These are phyloP conservation scores for Phalaenopsis aphrodite DNA, from an alignment of 106 monocot species.

Conservation along the genomic window DNA sequence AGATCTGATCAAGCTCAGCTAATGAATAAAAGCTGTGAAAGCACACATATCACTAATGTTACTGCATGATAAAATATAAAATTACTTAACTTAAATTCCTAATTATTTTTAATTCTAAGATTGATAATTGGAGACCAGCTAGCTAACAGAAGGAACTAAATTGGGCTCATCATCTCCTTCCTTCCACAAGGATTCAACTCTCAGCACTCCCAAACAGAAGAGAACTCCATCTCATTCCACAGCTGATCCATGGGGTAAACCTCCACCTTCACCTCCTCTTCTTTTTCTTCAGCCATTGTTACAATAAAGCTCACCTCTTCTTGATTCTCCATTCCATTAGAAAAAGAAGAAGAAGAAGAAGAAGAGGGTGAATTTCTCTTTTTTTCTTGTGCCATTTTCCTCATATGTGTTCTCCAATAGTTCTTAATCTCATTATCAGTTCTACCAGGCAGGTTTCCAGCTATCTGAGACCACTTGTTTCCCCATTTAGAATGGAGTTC, in stretches of 20 bases:
- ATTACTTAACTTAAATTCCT: too few species aligned
- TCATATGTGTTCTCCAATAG: constrained; percentile 72
- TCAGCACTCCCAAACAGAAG: neutral
- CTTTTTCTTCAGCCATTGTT: neutral
- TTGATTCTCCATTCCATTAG: neutral
- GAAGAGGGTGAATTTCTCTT: constrained; percentile 5
- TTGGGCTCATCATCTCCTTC: neutral
- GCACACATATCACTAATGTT: too few species aligned
- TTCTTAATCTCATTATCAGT: constrained; percentile 80
- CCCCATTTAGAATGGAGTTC: constrained; percentile 67
- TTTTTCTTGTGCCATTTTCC: constrained; percentile 60
- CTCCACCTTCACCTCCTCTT: neutral
- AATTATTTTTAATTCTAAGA: too few species aligned
- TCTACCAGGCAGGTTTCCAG: constrained; percentile 47
- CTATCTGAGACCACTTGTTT: constrained; percentile 72
- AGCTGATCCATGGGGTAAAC: constrained; percentile 14
- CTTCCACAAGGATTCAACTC: neutral
- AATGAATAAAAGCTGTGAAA: too few species aligned
- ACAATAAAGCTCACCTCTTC: neutral
- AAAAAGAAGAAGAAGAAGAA: constrained; percentile 20
- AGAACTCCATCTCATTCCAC: constrained; percentile 12
- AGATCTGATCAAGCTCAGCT: too few species aligned
- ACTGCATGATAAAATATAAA: too few species aligned
- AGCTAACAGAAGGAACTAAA: neutral
- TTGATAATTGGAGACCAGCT: too few species aligned